phyloP scores from a whole-genome alignment of 192 early-diverging fungal genomes.

The Mortierella alpina region DNA sequence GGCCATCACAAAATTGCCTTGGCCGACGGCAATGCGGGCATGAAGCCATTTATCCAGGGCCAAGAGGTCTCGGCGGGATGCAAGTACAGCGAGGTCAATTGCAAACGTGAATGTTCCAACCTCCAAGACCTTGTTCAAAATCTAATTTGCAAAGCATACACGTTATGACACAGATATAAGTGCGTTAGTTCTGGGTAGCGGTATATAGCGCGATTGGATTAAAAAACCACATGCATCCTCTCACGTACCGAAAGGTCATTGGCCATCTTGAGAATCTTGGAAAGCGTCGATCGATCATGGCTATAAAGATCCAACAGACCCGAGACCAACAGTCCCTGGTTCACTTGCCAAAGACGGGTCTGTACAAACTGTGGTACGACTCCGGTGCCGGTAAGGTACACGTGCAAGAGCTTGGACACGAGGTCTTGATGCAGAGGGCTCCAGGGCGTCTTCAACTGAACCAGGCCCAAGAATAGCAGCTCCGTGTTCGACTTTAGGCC shows the following conservation, averaged over 20 bases:
- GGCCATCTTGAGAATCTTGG: slow-evolving; percentile 77
- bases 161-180: not conserved
- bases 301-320: slow-evolving; percentile 78
- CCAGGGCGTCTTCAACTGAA: slow-evolving; percentile 66
- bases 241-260: slow-evolving; percentile 80
- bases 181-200: not conserved
- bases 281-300: slow-evolving; percentile 70
- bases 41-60: slow-evolving; percentile 89
- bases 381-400: slow-evolving; percentile 74
- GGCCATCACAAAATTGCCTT: slow-evolving; percentile 73
- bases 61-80: slow-evolving; percentile 79
- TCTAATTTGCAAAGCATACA: slow-evolving; percentile 53
- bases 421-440: slow-evolving; percentile 73
- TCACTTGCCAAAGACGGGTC: slow-evolving; percentile 77
- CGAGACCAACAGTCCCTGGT: slow-evolving; percentile 65
- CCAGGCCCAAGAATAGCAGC: slow-evolving; percentile 76
- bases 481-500: slow-evolving; percentile 76
- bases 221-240: not conserved
- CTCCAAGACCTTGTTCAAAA: slow-evolving; percentile 76
- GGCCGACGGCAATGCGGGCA: slow-evolving; percentile 72
- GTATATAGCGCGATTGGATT: not conserved
- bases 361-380: slow-evolving; percentile 72
- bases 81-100: slow-evolving; percentile 84
- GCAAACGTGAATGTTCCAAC: slow-evolving; percentile 74
- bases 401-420: slow-evolving; percentile 64